Base-by-base conservation (phyloP, 1,284 basidiomycete species). In the Marasmius fiardii region DNA sequence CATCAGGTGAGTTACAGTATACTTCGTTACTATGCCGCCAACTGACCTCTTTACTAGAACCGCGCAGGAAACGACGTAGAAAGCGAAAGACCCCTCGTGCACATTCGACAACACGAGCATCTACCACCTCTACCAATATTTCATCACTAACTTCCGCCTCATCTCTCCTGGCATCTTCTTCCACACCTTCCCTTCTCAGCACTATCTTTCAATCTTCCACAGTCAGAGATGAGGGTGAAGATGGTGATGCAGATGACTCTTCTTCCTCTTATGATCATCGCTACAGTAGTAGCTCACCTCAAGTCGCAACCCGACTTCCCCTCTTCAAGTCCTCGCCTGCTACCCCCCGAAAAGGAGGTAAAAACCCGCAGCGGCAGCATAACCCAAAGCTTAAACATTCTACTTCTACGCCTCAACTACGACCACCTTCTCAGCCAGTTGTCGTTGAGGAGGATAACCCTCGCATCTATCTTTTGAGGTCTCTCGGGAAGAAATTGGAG, bases 21-120 rank as follows among this genome's bases (percentile, higher is more conserved):
- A 43, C 41, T 33, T 35, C 16, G 24, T 47, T n/a, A 10, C 2
- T 47, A 37, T 28, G 20, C 24, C 60, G 61, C 51, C 62, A 59
- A 37, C 69, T 63, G 18, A 75, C 74, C 3, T 65, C 66, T 62
- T 67, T 68, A 6, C 60, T 65, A 55, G 74, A 76, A 37, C 67
- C 72, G 12, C 76, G 77, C 51, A 75, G 76, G 20, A 82, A 76
- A 65, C 79, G 81, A 43, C 72, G 81, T 56, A 68, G 77, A 59
- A 82, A 81, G 69, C 64, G 70, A 51, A 74, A 72, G 59, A 69
- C 63, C 24, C 63, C 60, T 65, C 52, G 62, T 60, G 61, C 63
- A 53, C 51, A 66, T 59, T 57, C 62, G 51, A 48, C 58, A 54
- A 56, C 57, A 14, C 59, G 43, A 56, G 62, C 21, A 58, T 60